phyloP scores from a whole-genome alignment of 179 eudicot species.

The Carnegiea gigantea region DNA sequence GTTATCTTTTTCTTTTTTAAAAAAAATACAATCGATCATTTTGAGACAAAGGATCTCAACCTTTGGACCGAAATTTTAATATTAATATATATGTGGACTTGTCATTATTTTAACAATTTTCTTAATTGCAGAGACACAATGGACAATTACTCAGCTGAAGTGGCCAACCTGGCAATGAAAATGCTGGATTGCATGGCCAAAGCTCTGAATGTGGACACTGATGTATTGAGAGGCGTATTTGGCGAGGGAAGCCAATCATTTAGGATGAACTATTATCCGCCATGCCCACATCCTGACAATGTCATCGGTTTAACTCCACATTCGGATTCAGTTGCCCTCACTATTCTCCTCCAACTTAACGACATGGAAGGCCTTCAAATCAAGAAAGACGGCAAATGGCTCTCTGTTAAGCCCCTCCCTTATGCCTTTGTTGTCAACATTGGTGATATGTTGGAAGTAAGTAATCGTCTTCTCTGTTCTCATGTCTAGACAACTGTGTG shows the following conservation, averaged over 20 bases:
- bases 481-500: not conserved
- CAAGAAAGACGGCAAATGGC: conserved; percentile 50
- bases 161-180: conserved; percentile 32
- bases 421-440: conserved; percentile 14
- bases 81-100: too few relatives aligned
- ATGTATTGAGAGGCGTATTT: conserved; percentile 25
- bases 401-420: conserved; percentile 41
- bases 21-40: too few relatives aligned
- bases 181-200: conserved; percentile 35
- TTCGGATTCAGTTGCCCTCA: conserved; percentile 45
- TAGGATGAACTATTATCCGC: conserved; percentile 60
- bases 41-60: too few relatives aligned
- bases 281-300: conserved; percentile 55
- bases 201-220: conserved; percentile 30
- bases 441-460: conserved; percentile 63
- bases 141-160: conserved; percentile 33
- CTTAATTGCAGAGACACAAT: conserved; percentile 30
- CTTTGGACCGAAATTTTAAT: too few relatives aligned
- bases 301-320: conserved; percentile 53
- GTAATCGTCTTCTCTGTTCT: not conserved
- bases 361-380: conserved; percentile 56
- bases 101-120: too few relatives aligned
- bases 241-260: conserved; percentile 42
- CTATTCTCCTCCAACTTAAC: conserved; percentile 57
- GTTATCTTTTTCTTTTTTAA: too few relatives aligned